phyloP scores from a whole-genome alignment of 2,329 filamentous ascomycete species.

The Sporothrix humicola region DNA sequence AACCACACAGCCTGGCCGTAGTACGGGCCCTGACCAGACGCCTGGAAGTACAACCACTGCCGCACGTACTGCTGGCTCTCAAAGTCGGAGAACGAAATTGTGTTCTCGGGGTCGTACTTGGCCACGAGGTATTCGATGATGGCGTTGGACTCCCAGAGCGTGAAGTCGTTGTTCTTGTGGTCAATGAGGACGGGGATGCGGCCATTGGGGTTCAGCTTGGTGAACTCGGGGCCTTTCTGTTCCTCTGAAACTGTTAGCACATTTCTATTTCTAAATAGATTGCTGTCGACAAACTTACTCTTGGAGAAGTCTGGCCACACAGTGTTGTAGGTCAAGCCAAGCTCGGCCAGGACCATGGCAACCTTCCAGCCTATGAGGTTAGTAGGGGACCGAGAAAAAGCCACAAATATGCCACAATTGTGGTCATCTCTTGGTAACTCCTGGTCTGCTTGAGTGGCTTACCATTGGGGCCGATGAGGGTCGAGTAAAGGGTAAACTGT shows the following conservation, averaged over 20 bases:
- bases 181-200: constrained; percentile 35
- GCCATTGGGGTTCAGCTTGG: constrained; percentile 34
- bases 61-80: constrained; percentile 47
- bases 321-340: constrained; percentile 22
- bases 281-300: not conserved
- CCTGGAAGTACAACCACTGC: constrained; percentile 54
- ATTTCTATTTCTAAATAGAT: not conserved
- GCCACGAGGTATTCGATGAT: constrained; percentile 56
- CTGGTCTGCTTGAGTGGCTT: not conserved
- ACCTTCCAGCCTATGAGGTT: constrained; percentile 14
- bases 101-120: constrained; percentile 52
- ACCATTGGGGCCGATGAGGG: constrained; percentile 20
- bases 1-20: constrained; percentile 47
- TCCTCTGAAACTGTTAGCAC: not conserved
- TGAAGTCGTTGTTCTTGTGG: constrained; percentile 53
- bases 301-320: constrained; percentile 13
- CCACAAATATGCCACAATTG: not conserved
- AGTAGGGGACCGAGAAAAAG: not conserved
- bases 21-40: constrained; percentile 52
- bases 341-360: constrained; percentile 19
- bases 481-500: constrained; percentile 23
- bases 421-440: no score
- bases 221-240: constrained; percentile 23
- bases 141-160: constrained; percentile 53
- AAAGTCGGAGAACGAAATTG: constrained; percentile 48